Evolutionary conservation across 2,329 filamentous ascomycete species (phyloP).

Genomic region (Lachnellula hyalina): DNA sequence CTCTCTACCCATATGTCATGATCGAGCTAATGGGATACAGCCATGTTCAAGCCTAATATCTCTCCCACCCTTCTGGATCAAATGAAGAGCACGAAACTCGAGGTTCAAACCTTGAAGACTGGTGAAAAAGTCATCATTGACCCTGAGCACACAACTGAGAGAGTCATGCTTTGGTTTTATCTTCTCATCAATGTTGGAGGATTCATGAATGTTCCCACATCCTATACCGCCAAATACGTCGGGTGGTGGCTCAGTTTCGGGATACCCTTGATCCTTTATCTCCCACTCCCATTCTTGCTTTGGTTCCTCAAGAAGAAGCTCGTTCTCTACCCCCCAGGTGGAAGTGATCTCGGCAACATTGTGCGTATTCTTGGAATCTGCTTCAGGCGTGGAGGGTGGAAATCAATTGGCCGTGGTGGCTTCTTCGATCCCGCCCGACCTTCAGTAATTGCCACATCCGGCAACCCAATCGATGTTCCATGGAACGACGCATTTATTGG

Average conservation of each 20-base stretch:
- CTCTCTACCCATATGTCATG: constrained; percentile 44
- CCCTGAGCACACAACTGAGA: constrained; percentile 50
- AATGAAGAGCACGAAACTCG: constrained; percentile 35
- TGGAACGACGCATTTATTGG: constrained; percentile 74
- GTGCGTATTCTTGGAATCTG: constrained; percentile 38
- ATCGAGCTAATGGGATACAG: constrained; percentile 28
- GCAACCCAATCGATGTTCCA: constrained; percentile 64
- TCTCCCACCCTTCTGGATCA: constrained; percentile 59
- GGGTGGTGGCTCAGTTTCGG: constrained; percentile 44
- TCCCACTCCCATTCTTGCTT: constrained; percentile 49
- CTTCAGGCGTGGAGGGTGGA: constrained; percentile 53
- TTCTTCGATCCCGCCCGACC: constrained; percentile 69
- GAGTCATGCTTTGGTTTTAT: constrained; percentile 50
- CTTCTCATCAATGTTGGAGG: constrained; percentile 65
- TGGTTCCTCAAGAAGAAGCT: constrained; percentile 37
- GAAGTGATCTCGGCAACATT: constrained; percentile 41
- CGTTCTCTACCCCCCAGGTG: constrained; percentile 40
- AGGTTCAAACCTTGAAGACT: constrained; percentile 39
- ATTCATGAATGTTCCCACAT: constrained; percentile 38
- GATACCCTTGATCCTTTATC: constrained; percentile 54
- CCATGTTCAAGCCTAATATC: constrained; percentile 68
- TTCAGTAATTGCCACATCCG: constrained; percentile 47
- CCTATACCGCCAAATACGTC: constrained; percentile 41
- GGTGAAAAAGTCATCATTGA: constrained; percentile 60
- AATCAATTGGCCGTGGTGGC: constrained; percentile 28